phyloP scores from a whole-genome alignment of 2,329 filamentous ascomycete genomes.

The Ophiostoma triangulosporum region DNA sequence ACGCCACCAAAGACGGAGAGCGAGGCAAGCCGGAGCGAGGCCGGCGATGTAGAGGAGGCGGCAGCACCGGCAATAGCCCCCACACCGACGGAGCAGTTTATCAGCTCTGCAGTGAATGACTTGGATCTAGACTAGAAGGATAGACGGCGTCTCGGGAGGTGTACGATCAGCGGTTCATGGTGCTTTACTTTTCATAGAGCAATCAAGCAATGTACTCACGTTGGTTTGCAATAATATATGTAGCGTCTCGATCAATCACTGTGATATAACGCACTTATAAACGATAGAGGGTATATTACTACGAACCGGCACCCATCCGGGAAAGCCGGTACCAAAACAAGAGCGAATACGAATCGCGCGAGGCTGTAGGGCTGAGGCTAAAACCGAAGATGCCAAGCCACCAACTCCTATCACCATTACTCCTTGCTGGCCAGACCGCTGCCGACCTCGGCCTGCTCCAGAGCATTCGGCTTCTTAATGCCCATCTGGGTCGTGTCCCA shows the following conservation, averaged over 20 bases:
- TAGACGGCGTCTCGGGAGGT: not conserved
- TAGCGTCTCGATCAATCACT: too few species aligned
- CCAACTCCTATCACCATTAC: not conserved
- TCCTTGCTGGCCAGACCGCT: not conserved
- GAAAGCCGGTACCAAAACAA: too few species aligned
- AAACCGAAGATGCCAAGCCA: not conserved
- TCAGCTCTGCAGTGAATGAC: slow-evolving; percentile 20
- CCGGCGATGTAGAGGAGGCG: slow-evolving; percentile 22
- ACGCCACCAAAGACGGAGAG: slow-evolving; percentile 43
- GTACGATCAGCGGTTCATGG: not conserved
- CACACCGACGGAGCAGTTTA: slow-evolving; percentile 14
- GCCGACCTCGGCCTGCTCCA: not conserved
- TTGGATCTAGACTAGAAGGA: slow-evolving; percentile 20
- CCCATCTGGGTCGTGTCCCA: slow-evolving; percentile 55
- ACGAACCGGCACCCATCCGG: too few species aligned
- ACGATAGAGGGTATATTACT: too few species aligned
- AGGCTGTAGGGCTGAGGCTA: not conserved
- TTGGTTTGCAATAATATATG: too few species aligned
- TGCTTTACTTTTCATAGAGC: too few species aligned
- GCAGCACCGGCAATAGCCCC: not conserved
- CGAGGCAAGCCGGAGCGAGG: slow-evolving; percentile 30
- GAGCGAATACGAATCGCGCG: not conserved
- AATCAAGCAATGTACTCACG: too few species aligned
- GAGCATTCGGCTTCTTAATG: slow-evolving; percentile 23
- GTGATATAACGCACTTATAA: too few species aligned